phyloP scores from a whole-genome alignment of 306 rosid species.

The Vigna mungo region DNA sequence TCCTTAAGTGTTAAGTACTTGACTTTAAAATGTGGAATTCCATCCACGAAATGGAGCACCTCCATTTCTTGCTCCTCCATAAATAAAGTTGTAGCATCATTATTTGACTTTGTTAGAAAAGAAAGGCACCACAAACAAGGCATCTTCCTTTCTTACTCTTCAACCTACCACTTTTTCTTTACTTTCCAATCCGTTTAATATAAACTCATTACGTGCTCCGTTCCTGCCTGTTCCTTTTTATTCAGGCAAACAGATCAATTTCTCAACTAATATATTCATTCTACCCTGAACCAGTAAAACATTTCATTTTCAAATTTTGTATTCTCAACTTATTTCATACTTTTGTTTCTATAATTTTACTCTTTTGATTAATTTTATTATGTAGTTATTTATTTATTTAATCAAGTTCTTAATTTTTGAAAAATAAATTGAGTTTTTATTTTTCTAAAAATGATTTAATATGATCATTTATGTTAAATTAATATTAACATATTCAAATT shows the following conservation, averaged over 20 bases:
- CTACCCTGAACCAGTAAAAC: too few relatives aligned
- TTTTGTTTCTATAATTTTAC: too few relatives aligned
- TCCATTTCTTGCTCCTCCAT: neutral
- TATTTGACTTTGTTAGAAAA: slow-evolving; percentile 31
- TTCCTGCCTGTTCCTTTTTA: neutral
- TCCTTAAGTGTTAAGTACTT: neutral
- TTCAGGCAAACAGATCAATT: neutral
- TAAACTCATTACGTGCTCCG: neutral
- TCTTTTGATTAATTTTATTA: too few relatives aligned
- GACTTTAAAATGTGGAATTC: slow-evolving; percentile 11
- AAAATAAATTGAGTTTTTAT: too few relatives aligned
- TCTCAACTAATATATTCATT: too few relatives aligned
- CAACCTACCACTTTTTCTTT: slow-evolving; percentile 5
- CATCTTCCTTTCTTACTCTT: slow-evolving; percentile 25
- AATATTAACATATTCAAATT: too few relatives aligned
- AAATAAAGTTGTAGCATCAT: slow-evolving; percentile 19
- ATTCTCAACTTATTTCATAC: too few relatives aligned
- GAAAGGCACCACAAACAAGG: slow-evolving; percentile 21
- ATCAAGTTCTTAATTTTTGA: too few relatives aligned
- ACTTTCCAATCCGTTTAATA: neutral
- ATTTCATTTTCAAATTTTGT: too few relatives aligned
- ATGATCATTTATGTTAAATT: too few relatives aligned
- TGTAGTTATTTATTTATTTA: too few relatives aligned
- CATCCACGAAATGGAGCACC: slow-evolving; percentile 8
- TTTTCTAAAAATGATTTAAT: too few relatives aligned